Base-by-base conservation (phyloP, 805 yeast genomes). In the Diddensiella caesifluorescens region DNA sequence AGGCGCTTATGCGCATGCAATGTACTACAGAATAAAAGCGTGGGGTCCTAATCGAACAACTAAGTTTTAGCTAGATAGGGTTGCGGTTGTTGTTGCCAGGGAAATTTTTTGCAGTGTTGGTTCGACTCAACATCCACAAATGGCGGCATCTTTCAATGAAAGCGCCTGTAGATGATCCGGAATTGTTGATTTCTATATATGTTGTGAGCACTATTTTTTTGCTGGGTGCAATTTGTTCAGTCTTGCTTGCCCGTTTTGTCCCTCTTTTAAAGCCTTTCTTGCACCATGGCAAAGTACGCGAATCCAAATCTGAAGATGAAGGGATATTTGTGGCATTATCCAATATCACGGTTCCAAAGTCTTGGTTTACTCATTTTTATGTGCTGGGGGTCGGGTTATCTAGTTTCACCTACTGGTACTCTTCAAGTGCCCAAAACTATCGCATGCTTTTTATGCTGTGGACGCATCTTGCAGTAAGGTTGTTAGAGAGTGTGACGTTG, bases 391-490 rank as follows among this genome's bases (percentile, higher is more conserved):
- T 48, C 2, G 35, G 29, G 2, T 21, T 45, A 3, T 26, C 44
- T 21, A 16, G 12, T 21, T 22, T 38, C 25, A 10, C 9, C 23
- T 31, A 12, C 4, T 42, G 2, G 4, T 15, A 3, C 27, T 12
- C 13, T 22, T 39, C 9, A 20, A 38, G 7, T 9, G n/a, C n/a
- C n/a, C 33, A 18, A 15, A 27, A 18, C n/a, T 41, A 18, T 37
- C 49, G n/a, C 26, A 22, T 21, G 20, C 44, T 46, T 1, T 31
- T 52, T 5, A 31, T 61, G 21, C 18, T 59, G 4, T 38, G 44
- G 2, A 13, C 69, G 3, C 89, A 81, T 49, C 70, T 75, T 1
- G 6, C 54, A 1, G 59, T 85, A 41, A 59, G 89, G 32, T 42
- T 64, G 2, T 57, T 53, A 33, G 89, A 81, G 53, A 71, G 79